Base-by-base conservation (phyloP, 495 filamentous ascomycete species). In the Penicillium egyptiacum region DNA sequence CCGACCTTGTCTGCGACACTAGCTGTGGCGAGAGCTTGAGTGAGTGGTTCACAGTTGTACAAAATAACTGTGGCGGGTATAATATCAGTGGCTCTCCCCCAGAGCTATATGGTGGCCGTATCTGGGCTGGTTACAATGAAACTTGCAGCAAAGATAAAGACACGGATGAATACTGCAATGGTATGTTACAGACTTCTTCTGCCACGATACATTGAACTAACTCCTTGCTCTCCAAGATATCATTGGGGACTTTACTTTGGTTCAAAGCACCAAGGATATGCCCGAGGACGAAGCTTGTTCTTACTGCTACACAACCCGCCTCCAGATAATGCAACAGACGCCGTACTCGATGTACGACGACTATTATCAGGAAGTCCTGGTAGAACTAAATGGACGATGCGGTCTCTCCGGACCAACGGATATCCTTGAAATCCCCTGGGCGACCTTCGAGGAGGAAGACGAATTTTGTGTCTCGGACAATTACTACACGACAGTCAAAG, bases 271-370 rank as follows among this genome's bases (percentile, higher is more conserved):
- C 12, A 22, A 16, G 17, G 48, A 44, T 31, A 68, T 68, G 55
- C 48, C 65, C 16, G 23, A 44, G 5, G 5, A 23, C 11, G 52
- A 68, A 44, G 40, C 61, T 25, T 68, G 62, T 49, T 68, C 65
- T 8, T 50, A 47, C 33, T 68, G 62, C 53, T 60, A 58, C 48
- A 31, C 53, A 19, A 33, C 25, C 16, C 50, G 46, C 9, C 59
- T 62, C 5, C 22, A 49, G 39, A 55, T 65, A 22, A 65, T 62
- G 55, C 65, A 68, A 44, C n/a, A 20, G 8, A 50, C 55, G 14
- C 54, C 55, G 9, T 68, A 65, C 50, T 65, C 62, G 2, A 43
- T 33, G 28, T 68, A 65, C 62, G 41, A 56, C 33, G 25, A 56
- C 16, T 41, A 43, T 22, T 47, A 47, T 31, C 23, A 47, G n/a